These are phyloP conservation scores for Quercus cerris DNA, from an alignment of 306 rosid genomes.

Conservation along the genomic window DNA sequence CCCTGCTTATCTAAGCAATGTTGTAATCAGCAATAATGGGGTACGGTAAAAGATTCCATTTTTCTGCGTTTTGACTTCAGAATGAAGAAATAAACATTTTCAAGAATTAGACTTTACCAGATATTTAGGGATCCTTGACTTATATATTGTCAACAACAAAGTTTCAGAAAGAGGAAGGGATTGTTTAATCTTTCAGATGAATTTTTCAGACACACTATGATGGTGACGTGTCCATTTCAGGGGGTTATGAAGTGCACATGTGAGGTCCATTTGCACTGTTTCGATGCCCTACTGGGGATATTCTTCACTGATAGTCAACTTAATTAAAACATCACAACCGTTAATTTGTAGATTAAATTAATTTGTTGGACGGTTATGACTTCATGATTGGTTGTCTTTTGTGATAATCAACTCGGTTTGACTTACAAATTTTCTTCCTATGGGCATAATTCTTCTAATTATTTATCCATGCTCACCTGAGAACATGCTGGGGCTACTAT, in stretches of 20 bases:
- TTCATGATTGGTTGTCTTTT: conserved; percentile 33
- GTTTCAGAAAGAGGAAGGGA: conserved; percentile 16
- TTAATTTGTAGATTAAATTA: conserved; percentile 8
- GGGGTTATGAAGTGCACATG: conserved; percentile 4
- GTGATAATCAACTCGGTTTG: conserved; percentile 15
- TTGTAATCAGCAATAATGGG: conserved; percentile 22
- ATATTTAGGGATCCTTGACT: conserved; percentile 51
- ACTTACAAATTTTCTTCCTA: conserved; percentile 13
- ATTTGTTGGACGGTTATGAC: conserved; percentile 18
- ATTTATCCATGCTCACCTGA: conserved; percentile 5
- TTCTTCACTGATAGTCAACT: conserved; percentile 9
- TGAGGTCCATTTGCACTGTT: conserved; percentile 3
- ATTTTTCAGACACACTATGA: conserved; percentile 25
- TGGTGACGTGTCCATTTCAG: conserved; percentile 31
- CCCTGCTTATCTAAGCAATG: not conserved
- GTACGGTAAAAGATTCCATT: conserved; percentile 12
- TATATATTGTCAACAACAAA: conserved; percentile 23
- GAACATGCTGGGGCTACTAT: conserved; percentile 7
- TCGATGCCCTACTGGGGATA: not conserved
- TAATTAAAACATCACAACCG: conserved; percentile 7
- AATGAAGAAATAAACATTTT: not conserved
- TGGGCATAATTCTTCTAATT: conserved; percentile 27
- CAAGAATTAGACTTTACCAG: conserved; percentile 39
- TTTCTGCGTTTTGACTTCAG: not conserved
- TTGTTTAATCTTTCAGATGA: conserved; percentile 6